Base-by-base conservation (phyloP, 1,284 basidiomycete species). In the Porodaedalea pini region DNA sequence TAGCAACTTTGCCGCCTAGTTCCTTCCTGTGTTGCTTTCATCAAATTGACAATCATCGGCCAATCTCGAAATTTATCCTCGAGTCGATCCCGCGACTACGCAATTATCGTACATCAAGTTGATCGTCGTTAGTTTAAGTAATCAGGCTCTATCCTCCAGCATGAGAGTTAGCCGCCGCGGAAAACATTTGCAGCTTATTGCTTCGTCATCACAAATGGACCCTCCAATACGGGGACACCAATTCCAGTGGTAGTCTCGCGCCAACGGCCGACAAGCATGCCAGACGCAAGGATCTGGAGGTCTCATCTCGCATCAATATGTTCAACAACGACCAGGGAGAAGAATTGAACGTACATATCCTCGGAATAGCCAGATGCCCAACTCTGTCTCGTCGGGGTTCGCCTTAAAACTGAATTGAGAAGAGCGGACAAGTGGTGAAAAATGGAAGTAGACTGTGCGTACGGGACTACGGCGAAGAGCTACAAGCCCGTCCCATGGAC, bases 401-500 rank as follows among this genome's bases (percentile, higher is more conserved):
- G 63, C 68, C 77, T 78, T 61, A 61, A 65, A 54, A 27, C 56
- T 41, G 29, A 34, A 40, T 17, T 40, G 48, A 10, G 11, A 34
- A 17, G 3, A 56, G 34, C 23, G 40, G 13, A 45, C 39, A n/a
- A 40, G 21, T 21, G 3, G 5, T 49, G 57, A 15, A 34, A 50
- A 58, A 47, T 27, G 19, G 36, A 56, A 11, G n/a, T 13, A 32
- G 27, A 15, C 37, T 57, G 57, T n/a, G 72, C 77, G 45, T 64
- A 79, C 79, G 8, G 76, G 70, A 55, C 68, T 69, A 37, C 75
- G 73, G n/a, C 78, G 67, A 39, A 81, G 67, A 37, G 73, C 73
- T 2, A 78, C 64, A 25, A 80, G 62, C 3, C 79, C 79, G 64
- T 81, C 79, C 77, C 77, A 80, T 37, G 68, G 68, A 27, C 78